These are phyloP conservation scores for Penicillium malachiteum DNA, from an alignment of 495 filamentous ascomycete species.

Conservation along the genomic window DNA sequence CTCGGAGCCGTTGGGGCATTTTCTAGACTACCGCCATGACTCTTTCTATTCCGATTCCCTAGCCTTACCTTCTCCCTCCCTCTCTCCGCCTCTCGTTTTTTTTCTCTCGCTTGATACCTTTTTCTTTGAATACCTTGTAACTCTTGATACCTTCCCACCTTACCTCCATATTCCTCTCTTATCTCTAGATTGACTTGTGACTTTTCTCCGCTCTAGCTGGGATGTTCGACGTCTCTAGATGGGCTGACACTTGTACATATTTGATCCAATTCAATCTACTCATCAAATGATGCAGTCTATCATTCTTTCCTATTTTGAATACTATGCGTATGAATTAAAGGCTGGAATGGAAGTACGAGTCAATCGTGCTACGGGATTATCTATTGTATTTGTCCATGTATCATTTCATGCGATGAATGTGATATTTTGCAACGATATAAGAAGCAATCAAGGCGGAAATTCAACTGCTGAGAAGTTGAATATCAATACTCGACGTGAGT, in stretches of 20 bases:
- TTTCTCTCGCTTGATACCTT: slow-evolving; percentile 17
- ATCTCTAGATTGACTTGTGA: not conserved
- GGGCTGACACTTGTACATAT: slow-evolving; percentile 13
- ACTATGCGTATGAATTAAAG: no score
- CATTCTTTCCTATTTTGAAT: not conserved
- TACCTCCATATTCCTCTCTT: slow-evolving; percentile 11
- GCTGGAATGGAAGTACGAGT: no score
- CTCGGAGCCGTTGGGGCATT: slow-evolving; percentile 41
- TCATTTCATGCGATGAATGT: no score
- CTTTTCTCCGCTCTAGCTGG: slow-evolving; percentile 5
- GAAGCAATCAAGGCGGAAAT: no score
- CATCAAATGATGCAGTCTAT: not conserved
- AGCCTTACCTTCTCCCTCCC: not conserved
- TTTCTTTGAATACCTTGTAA: slow-evolving; percentile 4
- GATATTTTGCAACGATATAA: no score
- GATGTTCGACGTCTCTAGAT: slow-evolving; percentile 8
- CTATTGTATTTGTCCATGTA: no score
- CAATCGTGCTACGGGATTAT: no score
- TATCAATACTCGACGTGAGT: no score
- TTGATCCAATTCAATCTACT: not conserved
- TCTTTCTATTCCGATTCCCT: slow-evolving; percentile 8
- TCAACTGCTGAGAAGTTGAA: no score
- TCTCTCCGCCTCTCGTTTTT: no score
- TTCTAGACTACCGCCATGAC: slow-evolving; percentile 26
- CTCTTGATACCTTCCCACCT: slow-evolving; percentile 5